Base-by-base conservation (phyloP, 1,284 basidiomycete genomes). In the Moniliophthora roreri region DNA sequence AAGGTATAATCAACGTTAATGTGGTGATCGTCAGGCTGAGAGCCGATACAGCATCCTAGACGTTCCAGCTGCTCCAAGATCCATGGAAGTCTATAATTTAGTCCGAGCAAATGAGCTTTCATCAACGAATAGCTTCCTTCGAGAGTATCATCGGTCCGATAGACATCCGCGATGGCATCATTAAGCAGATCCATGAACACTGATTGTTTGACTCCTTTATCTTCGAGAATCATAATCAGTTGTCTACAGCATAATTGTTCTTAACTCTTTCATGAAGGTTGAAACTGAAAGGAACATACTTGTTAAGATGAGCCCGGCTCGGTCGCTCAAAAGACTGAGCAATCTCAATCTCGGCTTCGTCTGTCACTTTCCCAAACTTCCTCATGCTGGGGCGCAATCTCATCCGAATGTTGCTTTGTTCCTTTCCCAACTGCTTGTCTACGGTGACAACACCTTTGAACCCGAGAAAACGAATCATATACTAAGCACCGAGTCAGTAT, bases 401-500 rank as follows among this genome's bases (percentile, higher is more conserved):
- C 79, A 93, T 84, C 4, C 71, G 71, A 46, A 83, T 76, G 0
- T 70, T 71, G 26, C 64, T 58, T 4, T 59, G 53, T 28, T 62
- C 55, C 38, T 69, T 66, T 51, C 74, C 70, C 32, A 91, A 72
- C 38, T 72, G 65, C 34, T 72, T 64, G 60, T 92, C 87, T 11
- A 91, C 74, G 18, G 74, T 77, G 0, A 92, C 83, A 50, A 92
- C 81, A 0, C 89, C 90, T 67, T 91, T 91, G 66, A 78, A 89
- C 48, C 89, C 89, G 21, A 90, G 67, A 62, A 91, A 86, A 46
- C 89, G 82, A 45, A 92, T 87, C 70, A 88, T 87, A 64, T 85
- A 89, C 81, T 87, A 50, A 18, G 4, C 13, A 45, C n/a, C 10
- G 11, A 16, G 23, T n/a, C n/a, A 16, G 3, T 16, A 45, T 16